Evolutionary conservation across 192 early-diverging fungal genomes (phyloP).

Genomic region (Glomus cerebriforme): DNA sequence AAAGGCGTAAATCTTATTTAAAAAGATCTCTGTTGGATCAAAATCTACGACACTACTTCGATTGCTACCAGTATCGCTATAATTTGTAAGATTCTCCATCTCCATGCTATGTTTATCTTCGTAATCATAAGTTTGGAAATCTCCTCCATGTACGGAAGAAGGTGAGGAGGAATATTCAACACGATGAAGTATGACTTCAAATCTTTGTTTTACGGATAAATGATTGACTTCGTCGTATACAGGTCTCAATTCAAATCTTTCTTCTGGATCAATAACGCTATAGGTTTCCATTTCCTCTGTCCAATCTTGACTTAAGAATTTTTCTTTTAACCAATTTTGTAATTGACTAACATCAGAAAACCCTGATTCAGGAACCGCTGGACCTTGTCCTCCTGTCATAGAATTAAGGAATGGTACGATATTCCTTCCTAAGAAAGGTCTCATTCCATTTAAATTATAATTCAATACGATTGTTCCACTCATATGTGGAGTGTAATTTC

Average conservation of each 20-base stretch:
- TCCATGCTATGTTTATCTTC: background rate
- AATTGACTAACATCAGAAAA: background rate
- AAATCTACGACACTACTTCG: background rate
- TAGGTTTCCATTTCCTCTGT: background rate
- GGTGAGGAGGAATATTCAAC: background rate
- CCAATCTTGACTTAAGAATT: background rate
- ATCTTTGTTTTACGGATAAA: background rate
- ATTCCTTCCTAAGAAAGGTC: background rate
- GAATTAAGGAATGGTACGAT: background rate
- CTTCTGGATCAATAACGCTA: background rate
- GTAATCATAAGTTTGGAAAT: background rate
- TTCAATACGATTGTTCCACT: slow-evolving; percentile 10
- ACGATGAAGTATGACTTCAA: background rate
- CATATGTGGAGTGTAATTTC: slow-evolving; percentile 9
- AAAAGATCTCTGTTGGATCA: background rate
- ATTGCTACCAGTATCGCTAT: background rate
- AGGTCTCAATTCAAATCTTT: background rate
- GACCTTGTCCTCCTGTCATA: background rate
- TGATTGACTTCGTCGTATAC: too few relatives aligned
- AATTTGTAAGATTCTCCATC: background rate
- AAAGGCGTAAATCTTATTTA: slow-evolving; percentile 4
- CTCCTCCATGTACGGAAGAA: too few relatives aligned
- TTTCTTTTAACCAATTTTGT: background rate
- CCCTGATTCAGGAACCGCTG: background rate
- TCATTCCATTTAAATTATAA: slow-evolving; percentile 14